These are phyloP conservation scores for Nakazawaea holstii DNA, from an alignment of 805 yeast genomes.

Conservation along the genomic window DNA sequence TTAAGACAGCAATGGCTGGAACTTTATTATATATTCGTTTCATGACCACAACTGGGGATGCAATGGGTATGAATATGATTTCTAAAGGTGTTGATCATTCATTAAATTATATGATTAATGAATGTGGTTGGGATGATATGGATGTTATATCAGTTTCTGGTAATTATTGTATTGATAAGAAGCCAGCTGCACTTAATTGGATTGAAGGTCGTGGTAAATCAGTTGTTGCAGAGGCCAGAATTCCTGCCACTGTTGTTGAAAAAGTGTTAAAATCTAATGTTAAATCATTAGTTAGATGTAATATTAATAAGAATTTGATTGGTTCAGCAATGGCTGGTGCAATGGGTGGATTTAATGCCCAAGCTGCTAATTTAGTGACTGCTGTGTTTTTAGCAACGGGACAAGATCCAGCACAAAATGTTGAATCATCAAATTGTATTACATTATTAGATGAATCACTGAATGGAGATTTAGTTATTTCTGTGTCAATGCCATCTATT, in stretches of 20 bases:
- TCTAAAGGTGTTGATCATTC: conserved; percentile 95
- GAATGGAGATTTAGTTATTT: conserved; percentile 77
- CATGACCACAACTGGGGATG: conserved; percentile 99
- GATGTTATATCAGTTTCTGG: conserved; percentile 88
- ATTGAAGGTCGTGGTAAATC: conserved; percentile 98
- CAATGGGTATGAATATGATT: conserved; percentile 99
- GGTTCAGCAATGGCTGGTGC: conserved; percentile 99
- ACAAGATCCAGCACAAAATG: conserved; percentile 99
- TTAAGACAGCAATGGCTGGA: conserved; percentile 94
- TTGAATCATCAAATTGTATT: conserved; percentile 95
- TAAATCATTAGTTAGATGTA: conserved; percentile 85
- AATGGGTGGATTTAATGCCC: conserved; percentile 97
- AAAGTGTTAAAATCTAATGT: conserved; percentile 89
- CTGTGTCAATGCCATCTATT: conserved; percentile 98
- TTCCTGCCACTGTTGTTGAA: conserved; percentile 76
- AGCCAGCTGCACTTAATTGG: conserved; percentile 98
- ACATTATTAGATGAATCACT: conserved; percentile 79
- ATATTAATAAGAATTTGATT: conserved; percentile 81
- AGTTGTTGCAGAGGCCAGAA: conserved; percentile 91
- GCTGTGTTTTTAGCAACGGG: conserved; percentile 95
- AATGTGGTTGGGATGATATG: conserved; percentile 94
- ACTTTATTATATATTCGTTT: conserved; percentile 82
- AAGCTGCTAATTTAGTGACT: conserved; percentile 94
- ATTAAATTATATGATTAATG: conserved; percentile 76
- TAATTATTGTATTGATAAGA: conserved; percentile 96